Evolutionary conservation across 768 basidiomycete genomes (phyloP), one percentile per base, ranked within the genome.

Genomic region (Pholiota conissans): DNA sequence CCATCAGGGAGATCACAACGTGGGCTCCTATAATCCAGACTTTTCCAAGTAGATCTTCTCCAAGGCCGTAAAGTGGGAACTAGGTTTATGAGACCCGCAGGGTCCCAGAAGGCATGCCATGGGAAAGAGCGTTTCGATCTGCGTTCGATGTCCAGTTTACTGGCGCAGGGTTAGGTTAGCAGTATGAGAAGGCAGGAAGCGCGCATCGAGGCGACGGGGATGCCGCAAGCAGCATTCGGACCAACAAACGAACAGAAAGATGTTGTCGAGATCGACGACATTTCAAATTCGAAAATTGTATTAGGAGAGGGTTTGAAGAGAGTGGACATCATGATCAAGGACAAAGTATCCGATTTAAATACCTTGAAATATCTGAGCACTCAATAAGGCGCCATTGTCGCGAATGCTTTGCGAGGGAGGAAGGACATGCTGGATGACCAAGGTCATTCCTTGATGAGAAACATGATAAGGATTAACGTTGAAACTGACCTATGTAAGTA

Each of bases 1-100:
- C 42, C 16, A 37, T 32, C 30, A 58, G 50, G 56, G 30, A 30
- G 26, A 52, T 52, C 50, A 58, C 57, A 58, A 58, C 57, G 51
- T 51, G 56, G 3, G 49, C 49, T 49, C 32, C 32, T 30, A 20
- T 20, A 49, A 49, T 49, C 32, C 20, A 34, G 29, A 30, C 13
- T 49, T 49, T 49, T 32, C 29, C 49, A 32, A 30, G 29, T 45
- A 45, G 49, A 49, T 32, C 49, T 49, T 49, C 30, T 34, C 49
- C 47, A 48, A 14, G n/a, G 49, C 29, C 22, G 6, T 30, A 24
- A 52, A 52, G 39, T 35, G 35, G 35, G 35, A 35, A 45, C 42
- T 45, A 42, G 50, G 50, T 39, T 26, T 27, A 51, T 24, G 24
- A 49, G 48, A 29, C 13, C 8, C 40, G 22, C 22, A 42, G 40